A percentile compares a stretch with the other conserved stretches of the same genome.
phyloP scores from a whole-genome alignment of 2,329 filamentous ascomycete species.

The Venturia oleaginea region DNA sequence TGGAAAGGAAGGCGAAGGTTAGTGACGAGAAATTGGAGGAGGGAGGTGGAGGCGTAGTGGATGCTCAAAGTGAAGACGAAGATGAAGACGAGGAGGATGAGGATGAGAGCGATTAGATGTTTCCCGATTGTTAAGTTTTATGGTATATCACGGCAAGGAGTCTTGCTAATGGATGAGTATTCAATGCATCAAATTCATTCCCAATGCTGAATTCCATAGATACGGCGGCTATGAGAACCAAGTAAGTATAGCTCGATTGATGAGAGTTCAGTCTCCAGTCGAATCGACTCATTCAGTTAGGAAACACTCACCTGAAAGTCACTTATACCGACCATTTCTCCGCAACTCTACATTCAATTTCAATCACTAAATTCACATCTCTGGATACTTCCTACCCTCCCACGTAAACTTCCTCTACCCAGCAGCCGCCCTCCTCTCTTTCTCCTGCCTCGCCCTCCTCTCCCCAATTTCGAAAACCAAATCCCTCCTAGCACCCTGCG shows the following conservation, averaged over 20 bases:
- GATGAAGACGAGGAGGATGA: conserved; percentile 15
- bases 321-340: too few species aligned
- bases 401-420: background rate
- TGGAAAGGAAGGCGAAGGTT: conserved; percentile 39
- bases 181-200: background rate
- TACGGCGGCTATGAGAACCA: background rate
- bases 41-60: conserved; percentile 21
- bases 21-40: conserved; percentile 20
- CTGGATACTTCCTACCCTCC: background rate
- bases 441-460: background rate
- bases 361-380: background rate
- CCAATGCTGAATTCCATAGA: background rate
- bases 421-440: background rate
- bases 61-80: conserved; percentile 17
- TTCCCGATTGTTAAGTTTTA: background rate
- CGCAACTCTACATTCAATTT: background rate
- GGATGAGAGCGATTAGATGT: conserved; percentile 3
- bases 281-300: too few species aligned
- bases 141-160: background rate
- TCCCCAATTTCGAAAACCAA: background rate
- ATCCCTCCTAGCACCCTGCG: conserved; percentile 1
- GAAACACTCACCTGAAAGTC: too few species aligned
- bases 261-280: too few species aligned
- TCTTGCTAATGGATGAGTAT: background rate
- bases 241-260: too few species aligned